phyloP scores from a whole-genome alignment of 495 filamentous ascomycete species.

The Trichoderma erinaceum region DNA sequence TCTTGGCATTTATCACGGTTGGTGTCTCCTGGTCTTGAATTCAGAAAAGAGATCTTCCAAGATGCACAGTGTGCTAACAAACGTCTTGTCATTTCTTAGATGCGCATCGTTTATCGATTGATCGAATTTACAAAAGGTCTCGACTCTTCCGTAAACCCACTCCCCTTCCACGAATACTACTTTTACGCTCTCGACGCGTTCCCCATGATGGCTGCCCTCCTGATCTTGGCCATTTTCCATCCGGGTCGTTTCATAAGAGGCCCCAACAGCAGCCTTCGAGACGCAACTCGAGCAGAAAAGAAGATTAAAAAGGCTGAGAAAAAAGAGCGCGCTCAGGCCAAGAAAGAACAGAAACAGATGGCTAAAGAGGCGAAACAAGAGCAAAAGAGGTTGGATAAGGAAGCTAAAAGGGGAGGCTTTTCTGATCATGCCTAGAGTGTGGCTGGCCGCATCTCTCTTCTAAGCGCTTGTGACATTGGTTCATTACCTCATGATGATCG shows the following conservation, averaged over 20 bases:
- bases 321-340: slow-evolving; percentile 23
- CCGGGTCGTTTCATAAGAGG: slow-evolving; percentile 48
- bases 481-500: too few relatives aligned
- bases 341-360: neutral
- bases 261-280: slow-evolving; percentile 34
- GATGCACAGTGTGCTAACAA: neutral
- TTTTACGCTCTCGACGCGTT: slow-evolving; percentile 51
- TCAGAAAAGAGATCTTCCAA: neutral
- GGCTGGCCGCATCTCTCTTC: too few relatives aligned
- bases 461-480: too few relatives aligned
- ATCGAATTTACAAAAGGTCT: slow-evolving; percentile 46
- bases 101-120: slow-evolving; percentile 22
- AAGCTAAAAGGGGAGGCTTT: neutral
- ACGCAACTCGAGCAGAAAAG: slow-evolving; percentile 17
- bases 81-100: neutral
- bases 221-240: slow-evolving; percentile 44
- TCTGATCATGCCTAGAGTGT: neutral
- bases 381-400: neutral
- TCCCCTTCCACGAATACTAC: slow-evolving; percentile 50
- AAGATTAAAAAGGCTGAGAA: slow-evolving; percentile 33
- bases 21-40: neutral
- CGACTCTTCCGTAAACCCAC: slow-evolving; percentile 27
- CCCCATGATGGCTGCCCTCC: slow-evolving; percentile 50
- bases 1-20: slow-evolving; percentile 1
- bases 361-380: neutral